phyloP scores from a whole-genome alignment of 2,329 filamentous ascomycete genomes.

The Byssochlamys sp. region DNA sequence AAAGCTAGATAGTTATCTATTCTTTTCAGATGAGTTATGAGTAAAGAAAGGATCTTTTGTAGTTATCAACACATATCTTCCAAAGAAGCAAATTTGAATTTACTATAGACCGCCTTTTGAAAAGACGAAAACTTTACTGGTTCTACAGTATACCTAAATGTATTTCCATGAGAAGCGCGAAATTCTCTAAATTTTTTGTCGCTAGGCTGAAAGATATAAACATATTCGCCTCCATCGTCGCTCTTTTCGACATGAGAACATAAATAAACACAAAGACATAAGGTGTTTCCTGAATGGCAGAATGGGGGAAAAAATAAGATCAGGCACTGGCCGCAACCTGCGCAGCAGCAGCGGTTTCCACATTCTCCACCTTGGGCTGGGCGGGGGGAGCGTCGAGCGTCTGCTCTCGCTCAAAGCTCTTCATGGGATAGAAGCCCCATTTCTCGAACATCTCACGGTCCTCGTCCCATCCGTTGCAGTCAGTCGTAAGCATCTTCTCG shows the following conservation, averaged over 20 bases:
- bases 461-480: constrained; percentile 84
- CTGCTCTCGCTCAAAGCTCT: constrained; percentile 38
- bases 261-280: background rate
- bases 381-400: background rate
- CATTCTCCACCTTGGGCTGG: background rate
- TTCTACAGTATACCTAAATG: too few relatives aligned
- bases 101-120: too few relatives aligned
- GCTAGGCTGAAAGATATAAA: background rate
- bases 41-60: too few relatives aligned
- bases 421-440: constrained; percentile 76
- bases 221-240: background rate
- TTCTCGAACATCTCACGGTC: constrained; percentile 72
- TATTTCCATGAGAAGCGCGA: background rate
- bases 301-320: background rate
- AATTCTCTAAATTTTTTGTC: background rate
- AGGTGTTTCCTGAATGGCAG: background rate
- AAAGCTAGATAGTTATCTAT: background rate
- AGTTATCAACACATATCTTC: too few relatives aligned
- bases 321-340: background rate
- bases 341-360: background rate
- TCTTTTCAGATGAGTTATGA: too few relatives aligned
- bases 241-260: background rate
- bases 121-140: too few relatives aligned
- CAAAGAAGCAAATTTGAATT: too few relatives aligned
- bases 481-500: constrained; percentile 90